Evolutionary conservation across 2,329 filamentous ascomycete genomes (phyloP).

Genomic region (Dichotomopilus funicola): DNA sequence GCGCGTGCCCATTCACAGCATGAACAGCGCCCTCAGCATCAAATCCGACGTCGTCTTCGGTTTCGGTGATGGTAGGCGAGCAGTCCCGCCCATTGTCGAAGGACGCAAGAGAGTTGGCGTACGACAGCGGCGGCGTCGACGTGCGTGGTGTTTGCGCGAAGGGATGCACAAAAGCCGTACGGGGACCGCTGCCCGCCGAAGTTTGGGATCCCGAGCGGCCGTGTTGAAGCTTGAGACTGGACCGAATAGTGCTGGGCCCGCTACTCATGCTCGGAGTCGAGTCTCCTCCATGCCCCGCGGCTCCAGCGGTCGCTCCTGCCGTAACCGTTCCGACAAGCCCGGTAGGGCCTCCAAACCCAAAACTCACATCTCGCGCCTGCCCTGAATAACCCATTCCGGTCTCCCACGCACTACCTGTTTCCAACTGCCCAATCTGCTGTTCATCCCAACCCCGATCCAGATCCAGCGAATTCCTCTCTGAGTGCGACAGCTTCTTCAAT

Average conservation of each 20-base stretch:
- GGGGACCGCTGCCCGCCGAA: conserved; percentile 40
- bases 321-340: conserved; percentile 5
- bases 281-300: background rate
- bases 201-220: conserved; percentile 43
- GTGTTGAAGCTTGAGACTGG: conserved; percentile 42
- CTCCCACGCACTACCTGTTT: conserved; percentile 27
- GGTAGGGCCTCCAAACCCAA: conserved; percentile 25
- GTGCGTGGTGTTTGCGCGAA: conserved; percentile 59
- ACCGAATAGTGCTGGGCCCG: conserved; percentile 18
- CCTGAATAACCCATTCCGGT: conserved; percentile 21
- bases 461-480: conserved; percentile 58
- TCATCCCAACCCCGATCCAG: conserved; percentile 55
- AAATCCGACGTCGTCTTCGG: conserved; percentile 22
- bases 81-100: conserved; percentile 47
- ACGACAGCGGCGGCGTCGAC: conserved; percentile 53
- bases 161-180: conserved; percentile 53
- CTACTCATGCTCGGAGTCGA: conserved; percentile 13
- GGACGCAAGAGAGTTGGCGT: conserved; percentile 50
- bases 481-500: conserved; percentile 51
- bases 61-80: conserved; percentile 50
- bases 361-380: conserved; percentile 40
- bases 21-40: conserved; percentile 1
- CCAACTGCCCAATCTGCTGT: conserved; percentile 26
- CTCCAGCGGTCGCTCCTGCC: background rate
- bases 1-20: background rate